Evolutionary conservation across 2,329 filamentous ascomycete genomes (phyloP).

Genomic region (Nemania sp.): DNA sequence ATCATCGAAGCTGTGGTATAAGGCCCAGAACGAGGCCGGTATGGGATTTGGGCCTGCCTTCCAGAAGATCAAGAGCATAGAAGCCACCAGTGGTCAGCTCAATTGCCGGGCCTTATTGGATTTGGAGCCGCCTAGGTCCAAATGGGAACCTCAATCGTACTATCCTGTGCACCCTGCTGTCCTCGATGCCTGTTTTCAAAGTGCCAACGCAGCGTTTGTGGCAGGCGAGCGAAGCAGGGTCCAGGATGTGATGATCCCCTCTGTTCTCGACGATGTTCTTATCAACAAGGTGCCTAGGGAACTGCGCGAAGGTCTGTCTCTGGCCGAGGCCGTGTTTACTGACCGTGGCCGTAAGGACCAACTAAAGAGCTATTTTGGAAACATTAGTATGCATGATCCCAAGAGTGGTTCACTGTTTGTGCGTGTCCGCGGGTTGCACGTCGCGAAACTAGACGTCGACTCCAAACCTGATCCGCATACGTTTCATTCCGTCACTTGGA

Average conservation of each 20-base stretch:
- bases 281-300: conserved; percentile 16
- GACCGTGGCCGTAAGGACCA: conserved; percentile 24
- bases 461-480: conserved; percentile 30
- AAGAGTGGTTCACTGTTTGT: conserved; percentile 28
- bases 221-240: conserved; percentile 21
- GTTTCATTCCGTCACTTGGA: conserved; percentile 27
- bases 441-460: conserved; percentile 27
- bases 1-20: background rate
- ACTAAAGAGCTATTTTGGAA: conserved; percentile 18
- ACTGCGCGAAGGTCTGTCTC: background rate
- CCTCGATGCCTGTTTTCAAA: conserved; percentile 33
- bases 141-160: conserved; percentile 19
- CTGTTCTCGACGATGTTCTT: conserved; percentile 19
- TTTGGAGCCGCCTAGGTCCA: conserved; percentile 13
- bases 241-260: conserved; percentile 21
- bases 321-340: background rate
- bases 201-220: conserved; percentile 6
- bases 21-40: background rate
- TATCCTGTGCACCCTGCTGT: conserved; percentile 34
- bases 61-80: background rate
- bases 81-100: background rate
- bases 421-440: conserved; percentile 28
- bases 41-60: background rate
- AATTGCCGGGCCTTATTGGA: background rate
- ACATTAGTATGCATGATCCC: conserved; percentile 22